These are phyloP conservation scores for Phaseolus coccineus DNA, from an alignment of 331 rosid genomes.

Conservation along the genomic window DNA sequence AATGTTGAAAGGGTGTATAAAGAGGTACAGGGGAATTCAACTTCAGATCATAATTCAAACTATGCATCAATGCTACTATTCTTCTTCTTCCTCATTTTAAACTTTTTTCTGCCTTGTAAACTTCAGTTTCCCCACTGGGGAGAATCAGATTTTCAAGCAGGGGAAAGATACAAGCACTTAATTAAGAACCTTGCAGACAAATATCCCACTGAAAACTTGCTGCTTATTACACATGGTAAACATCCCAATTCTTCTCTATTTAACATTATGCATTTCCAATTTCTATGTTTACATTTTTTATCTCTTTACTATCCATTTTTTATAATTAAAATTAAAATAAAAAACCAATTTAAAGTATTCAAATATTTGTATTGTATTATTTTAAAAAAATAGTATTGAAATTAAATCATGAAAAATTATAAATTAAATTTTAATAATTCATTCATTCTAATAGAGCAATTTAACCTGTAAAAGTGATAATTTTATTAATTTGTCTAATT, in stretches of 20 bases:
- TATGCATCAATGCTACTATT: not conserved
- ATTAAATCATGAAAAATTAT: no score
- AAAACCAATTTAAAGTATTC: no score
- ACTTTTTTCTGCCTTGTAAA: conserved; percentile 27
- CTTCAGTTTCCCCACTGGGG: conserved; percentile 77
- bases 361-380: no score
- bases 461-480: no score
- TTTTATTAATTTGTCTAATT: no score
- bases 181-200: conserved; percentile 75
- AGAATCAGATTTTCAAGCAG: conserved; percentile 56
- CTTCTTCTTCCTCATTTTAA: not conserved
- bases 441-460: no score
- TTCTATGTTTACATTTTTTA: no score
- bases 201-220: conserved; percentile 71
- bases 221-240: conserved; percentile 86
- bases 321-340: no score
- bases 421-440: no score
- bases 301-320: no score
- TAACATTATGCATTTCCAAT: no score
- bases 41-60: not conserved
- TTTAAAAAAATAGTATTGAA: no score
- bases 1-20: conserved; percentile 60
- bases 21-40: conserved; percentile 52
- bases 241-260: not conserved
- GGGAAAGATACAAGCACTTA: conserved; percentile 61